phyloP scores from a whole-genome alignment of 768 basidiomycete genomes.

The Mycena epipterygia region DNA sequence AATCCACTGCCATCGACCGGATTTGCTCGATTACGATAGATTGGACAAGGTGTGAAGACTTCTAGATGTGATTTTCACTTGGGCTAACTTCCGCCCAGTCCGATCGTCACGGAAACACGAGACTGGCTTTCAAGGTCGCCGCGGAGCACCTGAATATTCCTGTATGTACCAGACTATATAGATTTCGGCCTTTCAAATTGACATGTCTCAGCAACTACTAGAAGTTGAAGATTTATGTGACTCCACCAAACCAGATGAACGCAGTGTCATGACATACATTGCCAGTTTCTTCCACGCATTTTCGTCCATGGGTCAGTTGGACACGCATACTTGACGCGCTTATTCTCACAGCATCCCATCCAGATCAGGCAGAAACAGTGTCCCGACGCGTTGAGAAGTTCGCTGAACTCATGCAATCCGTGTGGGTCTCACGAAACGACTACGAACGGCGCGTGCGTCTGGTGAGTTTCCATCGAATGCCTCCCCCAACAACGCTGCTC shows the following conservation, averaged over 20 bases:
- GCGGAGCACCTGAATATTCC: slow-evolving; percentile 92
- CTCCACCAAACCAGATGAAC: slow-evolving; percentile 90
- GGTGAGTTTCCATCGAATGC: too few species aligned
- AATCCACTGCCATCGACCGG: slow-evolving; percentile 97
- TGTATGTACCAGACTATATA: slow-evolving; percentile 58
- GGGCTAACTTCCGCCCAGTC: slow-evolving; percentile 54
- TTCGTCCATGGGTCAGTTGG: slow-evolving; percentile 88
- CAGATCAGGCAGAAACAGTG: slow-evolving; percentile 96
- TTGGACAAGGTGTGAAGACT: slow-evolving; percentile 79
- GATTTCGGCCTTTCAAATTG: slow-evolving; percentile 10
- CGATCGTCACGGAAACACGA: slow-evolving; percentile 87
- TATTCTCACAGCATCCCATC: slow-evolving; percentile 15
- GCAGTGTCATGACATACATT: slow-evolving; percentile 98
- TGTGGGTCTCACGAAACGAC: slow-evolving; percentile 90
- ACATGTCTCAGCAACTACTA: slow-evolving; percentile 79
- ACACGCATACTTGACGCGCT: neutral
- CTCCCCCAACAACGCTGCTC: too few species aligned
- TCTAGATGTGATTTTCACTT: slow-evolving; percentile 6
- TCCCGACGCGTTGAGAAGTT: slow-evolving; percentile 96
- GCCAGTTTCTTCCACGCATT: slow-evolving; percentile 99
- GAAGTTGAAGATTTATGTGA: slow-evolving; percentile 98
- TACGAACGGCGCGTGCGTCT: slow-evolving; percentile 89
- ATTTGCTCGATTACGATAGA: slow-evolving; percentile 90
- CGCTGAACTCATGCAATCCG: slow-evolving; percentile 93
- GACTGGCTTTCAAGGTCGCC: slow-evolving; percentile 89